Evolutionary conservation across 306 rosid genomes (phyloP).

Genomic region (Castanea mollissima): DNA sequence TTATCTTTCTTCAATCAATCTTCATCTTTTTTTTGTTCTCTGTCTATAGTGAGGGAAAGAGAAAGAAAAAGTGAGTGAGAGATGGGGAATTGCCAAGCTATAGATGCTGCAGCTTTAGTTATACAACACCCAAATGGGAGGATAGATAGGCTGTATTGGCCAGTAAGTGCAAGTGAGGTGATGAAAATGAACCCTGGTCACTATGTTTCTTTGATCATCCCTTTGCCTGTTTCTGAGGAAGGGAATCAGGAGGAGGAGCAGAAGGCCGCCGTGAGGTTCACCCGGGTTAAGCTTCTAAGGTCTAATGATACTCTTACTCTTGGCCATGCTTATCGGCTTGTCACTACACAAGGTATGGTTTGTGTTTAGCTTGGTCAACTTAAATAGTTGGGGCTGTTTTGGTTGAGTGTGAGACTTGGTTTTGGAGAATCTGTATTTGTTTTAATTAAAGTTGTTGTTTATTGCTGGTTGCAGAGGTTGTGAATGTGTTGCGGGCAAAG

Average conservation of each 20-base stretch:
- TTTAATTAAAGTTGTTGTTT: constrained; percentile 14
- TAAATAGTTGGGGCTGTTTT: not conserved
- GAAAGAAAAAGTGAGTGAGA: constrained; percentile 2
- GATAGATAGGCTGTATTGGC: constrained; percentile 82
- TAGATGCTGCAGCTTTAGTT: constrained; percentile 97
- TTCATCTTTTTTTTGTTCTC: constrained; percentile 18
- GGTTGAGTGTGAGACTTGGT: not conserved
- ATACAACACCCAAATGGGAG: constrained; percentile 91
- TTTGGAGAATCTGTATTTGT: constrained; percentile 1
- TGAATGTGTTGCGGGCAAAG: constrained; percentile 85
- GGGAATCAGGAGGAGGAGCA: constrained; percentile 39
- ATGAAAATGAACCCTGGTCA: constrained; percentile 89
- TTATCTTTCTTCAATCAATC: constrained; percentile 27
- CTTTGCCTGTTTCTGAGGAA: constrained; percentile 56
- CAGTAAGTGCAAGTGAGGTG: constrained; percentile 73
- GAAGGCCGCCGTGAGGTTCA: constrained; percentile 62
- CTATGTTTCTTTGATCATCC: constrained; percentile 87
- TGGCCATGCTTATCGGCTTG: constrained; percentile 92
- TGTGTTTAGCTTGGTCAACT: not conserved
- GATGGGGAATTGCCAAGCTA: constrained; percentile 98
- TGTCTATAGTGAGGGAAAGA: not conserved
- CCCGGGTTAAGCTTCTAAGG: constrained; percentile 92
- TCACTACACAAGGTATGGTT: constrained; percentile 76
- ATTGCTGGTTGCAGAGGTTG: constrained; percentile 61
- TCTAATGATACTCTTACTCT: constrained; percentile 87